phyloP scores from a whole-genome alignment of 2,329 filamentous ascomycete genomes.

The Phialophora chinensis region DNA sequence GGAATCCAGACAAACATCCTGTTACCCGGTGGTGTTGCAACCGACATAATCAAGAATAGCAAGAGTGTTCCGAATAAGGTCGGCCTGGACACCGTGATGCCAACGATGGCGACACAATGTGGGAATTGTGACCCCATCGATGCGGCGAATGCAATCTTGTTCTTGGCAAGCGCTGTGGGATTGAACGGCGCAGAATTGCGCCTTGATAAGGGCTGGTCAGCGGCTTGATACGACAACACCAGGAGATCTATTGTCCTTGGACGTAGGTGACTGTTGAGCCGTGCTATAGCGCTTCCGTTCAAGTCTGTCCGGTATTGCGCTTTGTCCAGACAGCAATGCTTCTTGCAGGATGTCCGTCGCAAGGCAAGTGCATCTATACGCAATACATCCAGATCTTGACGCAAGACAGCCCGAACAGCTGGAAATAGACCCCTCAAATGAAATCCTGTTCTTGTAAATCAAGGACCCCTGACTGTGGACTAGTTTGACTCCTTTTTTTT shows the following conservation, averaged over 20 bases:
- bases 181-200: slow-evolving; percentile 15
- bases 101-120: slow-evolving; percentile 11
- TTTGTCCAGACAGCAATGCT: no score
- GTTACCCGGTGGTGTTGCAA: slow-evolving; percentile 16
- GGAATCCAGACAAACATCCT: slow-evolving; percentile 18
- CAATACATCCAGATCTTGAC: not conserved
- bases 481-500: not conserved
- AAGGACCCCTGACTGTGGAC: not conserved
- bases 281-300: no score
- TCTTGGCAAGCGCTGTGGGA: slow-evolving; percentile 2
- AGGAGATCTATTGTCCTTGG: not conserved
- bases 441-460: not conserved
- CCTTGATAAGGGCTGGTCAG: slow-evolving; percentile 14
- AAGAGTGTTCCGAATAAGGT: slow-evolving; percentile 12
- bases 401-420: not conserved
- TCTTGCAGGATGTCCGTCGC: no score
- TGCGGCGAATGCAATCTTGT: slow-evolving; percentile 14
- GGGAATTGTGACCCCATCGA: slow-evolving; percentile 15
- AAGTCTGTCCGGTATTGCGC: no score
- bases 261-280: no score
- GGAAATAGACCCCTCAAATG: not conserved
- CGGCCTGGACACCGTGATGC: slow-evolving; percentile 15
- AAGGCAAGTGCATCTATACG: no score
- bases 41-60: slow-evolving; percentile 18
- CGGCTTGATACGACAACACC: not conserved